Conservation (phyloP, 192 early-diverging fungal genomes). For the Coemansia sp. region DNA sequence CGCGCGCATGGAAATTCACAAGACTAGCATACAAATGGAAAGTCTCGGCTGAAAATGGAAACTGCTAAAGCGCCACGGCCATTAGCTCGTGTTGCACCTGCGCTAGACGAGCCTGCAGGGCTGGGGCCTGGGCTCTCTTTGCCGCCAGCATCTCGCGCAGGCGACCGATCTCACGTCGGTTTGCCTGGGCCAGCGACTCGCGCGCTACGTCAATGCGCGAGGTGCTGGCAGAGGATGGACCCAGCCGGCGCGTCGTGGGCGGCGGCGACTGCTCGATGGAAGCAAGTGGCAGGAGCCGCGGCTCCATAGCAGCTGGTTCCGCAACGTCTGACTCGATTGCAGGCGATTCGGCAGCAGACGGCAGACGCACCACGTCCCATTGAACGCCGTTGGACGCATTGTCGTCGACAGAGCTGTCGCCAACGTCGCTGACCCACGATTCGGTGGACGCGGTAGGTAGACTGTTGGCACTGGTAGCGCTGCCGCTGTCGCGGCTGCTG, state of each 20-base stretch:
- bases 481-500: constrained; percentile 7
- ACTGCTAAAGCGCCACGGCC: constrained; percentile 17
- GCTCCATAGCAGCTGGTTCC: not conserved
- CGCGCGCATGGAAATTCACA: not conserved
- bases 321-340: not conserved
- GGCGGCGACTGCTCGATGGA: not conserved
- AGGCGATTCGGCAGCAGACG: constrained; percentile 10
- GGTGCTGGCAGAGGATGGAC: constrained; percentile 25
- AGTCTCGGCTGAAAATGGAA: not conserved
- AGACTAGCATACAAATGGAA: not conserved
- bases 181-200: constrained; percentile 33
- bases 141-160: constrained; percentile 29
- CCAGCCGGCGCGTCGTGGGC: not conserved
- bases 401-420: constrained; percentile 16
- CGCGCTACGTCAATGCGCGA: constrained; percentile 39
- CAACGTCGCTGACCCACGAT: constrained; percentile 44
- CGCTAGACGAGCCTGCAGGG: constrained; percentile 20
- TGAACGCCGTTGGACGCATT: constrained; percentile 38
- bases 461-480: constrained; percentile 5
- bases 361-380: constrained; percentile 50
- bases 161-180: constrained; percentile 35
- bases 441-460: constrained; percentile 24
- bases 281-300: not conserved
- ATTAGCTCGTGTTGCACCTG: constrained; percentile 42
- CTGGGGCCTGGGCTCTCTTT: constrained; percentile 14